These are phyloP conservation scores for Diutina neorugosa DNA, from an alignment of 1,139 yeast species.

Conservation along the genomic window DNA sequence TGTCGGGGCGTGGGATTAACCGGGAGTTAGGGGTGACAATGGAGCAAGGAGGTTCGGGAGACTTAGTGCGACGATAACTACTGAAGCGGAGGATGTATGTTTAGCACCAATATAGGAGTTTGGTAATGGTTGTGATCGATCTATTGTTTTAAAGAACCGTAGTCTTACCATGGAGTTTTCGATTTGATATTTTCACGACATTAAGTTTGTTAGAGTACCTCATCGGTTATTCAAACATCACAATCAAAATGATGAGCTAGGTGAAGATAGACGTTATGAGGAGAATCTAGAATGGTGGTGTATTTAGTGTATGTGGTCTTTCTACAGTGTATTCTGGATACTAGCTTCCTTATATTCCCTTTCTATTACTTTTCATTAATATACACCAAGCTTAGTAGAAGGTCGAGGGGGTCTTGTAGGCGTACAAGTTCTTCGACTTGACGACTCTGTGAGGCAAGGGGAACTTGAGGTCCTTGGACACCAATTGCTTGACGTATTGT, in stretches of 20 bases:
- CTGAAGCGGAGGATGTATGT: too few species aligned
- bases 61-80: too few species aligned
- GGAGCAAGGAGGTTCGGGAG: not conserved
- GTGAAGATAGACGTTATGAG: not conserved
- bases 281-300: not conserved
- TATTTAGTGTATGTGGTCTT: too few species aligned
- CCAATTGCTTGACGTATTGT: conserved; percentile 97
- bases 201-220: too few species aligned
- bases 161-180: too few species aligned
- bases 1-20: too few species aligned
- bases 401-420: conserved; percentile 93
- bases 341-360: not conserved
- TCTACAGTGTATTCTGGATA: not conserved
- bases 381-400: conserved; percentile 49
- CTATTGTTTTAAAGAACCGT: too few species aligned
- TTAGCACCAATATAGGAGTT: too few species aligned
- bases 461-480: conserved; percentile 94
- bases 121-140: too few species aligned
- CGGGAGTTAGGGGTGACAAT: not conserved
- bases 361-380: conserved; percentile 3
- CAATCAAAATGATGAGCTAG: too few species aligned
- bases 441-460: conserved; percentile 99
- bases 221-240: too few species aligned
- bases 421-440: conserved; percentile 79
- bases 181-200: too few species aligned